phyloP scores from a whole-genome alignment of 768 basidiomycete genomes.

The Exidia glandulosa region DNA sequence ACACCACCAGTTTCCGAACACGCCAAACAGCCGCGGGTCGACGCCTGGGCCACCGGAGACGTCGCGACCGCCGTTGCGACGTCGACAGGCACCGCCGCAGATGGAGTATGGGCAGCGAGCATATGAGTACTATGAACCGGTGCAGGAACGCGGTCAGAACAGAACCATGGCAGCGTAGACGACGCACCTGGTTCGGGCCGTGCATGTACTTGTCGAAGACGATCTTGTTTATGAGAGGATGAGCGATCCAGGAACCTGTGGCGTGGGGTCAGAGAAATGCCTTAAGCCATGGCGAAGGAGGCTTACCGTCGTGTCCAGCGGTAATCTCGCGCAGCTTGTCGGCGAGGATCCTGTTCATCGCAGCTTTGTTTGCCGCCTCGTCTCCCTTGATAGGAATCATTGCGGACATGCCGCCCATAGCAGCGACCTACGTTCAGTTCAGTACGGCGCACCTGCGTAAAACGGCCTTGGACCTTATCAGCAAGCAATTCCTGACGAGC shows the following conservation, averaged over 20 bases:
- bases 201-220: conserved; percentile 96
- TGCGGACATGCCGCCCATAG: conserved; percentile 99
- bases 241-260: conserved; percentile 82
- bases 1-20: too few relatives aligned
- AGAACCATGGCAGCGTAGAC: not conserved
- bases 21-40: too few relatives aligned
- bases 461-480: too few relatives aligned
- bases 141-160: not conserved
- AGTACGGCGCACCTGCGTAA: too few relatives aligned
- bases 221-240: conserved; percentile 88
- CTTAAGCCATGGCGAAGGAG: not conserved
- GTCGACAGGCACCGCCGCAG: too few relatives aligned
- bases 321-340: conserved; percentile 95
- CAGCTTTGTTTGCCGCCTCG: conserved; percentile 77
- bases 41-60: too few relatives aligned
- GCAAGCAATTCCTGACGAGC: too few relatives aligned
- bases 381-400: conserved; percentile 99
- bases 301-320: conserved; percentile 73
- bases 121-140: too few relatives aligned
- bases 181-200: conserved; percentile 81
- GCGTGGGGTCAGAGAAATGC: not conserved
- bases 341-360: conserved; percentile 88
- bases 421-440: too few relatives aligned
- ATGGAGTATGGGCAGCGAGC: too few relatives aligned
- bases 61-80: too few relatives aligned